phyloP scores from a whole-genome alignment of 768 basidiomycete species.

The Naematelia aurantialba region DNA sequence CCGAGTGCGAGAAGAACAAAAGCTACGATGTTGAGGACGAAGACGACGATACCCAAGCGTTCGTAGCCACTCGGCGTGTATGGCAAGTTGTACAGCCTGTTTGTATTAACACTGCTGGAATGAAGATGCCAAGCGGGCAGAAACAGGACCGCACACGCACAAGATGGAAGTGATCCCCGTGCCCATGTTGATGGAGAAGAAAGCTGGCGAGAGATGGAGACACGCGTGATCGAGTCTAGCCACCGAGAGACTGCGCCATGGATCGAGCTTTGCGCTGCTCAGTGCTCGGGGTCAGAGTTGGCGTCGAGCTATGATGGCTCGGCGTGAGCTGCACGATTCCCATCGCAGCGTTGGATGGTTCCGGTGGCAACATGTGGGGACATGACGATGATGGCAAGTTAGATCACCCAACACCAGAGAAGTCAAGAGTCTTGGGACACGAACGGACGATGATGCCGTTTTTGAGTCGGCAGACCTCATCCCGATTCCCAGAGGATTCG shows the following conservation, averaged over 20 bases:
- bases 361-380: neutral
- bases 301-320: neutral
- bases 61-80: slow-evolving; percentile 43
- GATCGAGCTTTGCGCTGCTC: no score
- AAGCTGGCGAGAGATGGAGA: slow-evolving; percentile 18
- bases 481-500: neutral
- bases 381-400: neutral
- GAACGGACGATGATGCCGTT: neutral
- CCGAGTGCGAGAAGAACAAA: slow-evolving; percentile 27
- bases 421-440: no score
- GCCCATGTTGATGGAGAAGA: slow-evolving; percentile 40
- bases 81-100: slow-evolving; percentile 39
- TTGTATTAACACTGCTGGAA: neutral
- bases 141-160: no score
- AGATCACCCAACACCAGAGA: no score
- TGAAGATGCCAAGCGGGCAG: neutral
- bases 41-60: slow-evolving; percentile 35
- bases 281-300: neutral
- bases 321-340: neutral
- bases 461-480: neutral
- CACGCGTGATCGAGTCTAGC: slow-evolving; percentile 8
- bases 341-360: neutral
- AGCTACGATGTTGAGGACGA: slow-evolving; percentile 40
- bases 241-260: neutral
- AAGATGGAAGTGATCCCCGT: slow-evolving; percentile 49